phyloP scores from a whole-genome alignment of 192 early-diverging fungal species.

The Linnemannia hyalina region DNA sequence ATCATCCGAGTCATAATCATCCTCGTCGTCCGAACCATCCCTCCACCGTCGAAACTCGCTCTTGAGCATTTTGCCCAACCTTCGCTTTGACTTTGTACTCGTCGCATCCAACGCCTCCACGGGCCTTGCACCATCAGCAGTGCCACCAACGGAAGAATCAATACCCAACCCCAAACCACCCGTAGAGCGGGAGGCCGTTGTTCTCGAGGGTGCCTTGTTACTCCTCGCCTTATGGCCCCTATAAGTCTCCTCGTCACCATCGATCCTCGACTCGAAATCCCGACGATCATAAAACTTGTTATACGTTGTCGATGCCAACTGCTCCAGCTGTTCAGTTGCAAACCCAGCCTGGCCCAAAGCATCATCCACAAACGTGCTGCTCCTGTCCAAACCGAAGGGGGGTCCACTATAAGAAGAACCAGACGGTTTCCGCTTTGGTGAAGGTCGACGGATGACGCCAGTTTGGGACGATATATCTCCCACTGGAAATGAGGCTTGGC shows the following conservation, averaged over 20 bases:
- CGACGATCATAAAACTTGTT: conserved; percentile 54
- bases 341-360: conserved; percentile 42
- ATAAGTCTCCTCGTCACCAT: conserved; percentile 7
- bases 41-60: not conserved
- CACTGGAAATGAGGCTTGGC: not conserved
- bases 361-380: conserved; percentile 38
- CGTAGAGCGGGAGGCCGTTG: not conserved
- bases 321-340: conserved; percentile 11
- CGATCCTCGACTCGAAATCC: conserved; percentile 46
- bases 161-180: not conserved
- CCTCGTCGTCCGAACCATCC: not conserved
- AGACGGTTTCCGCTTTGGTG: not conserved
- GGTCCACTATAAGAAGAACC: not conserved
- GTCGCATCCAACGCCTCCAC: not conserved
- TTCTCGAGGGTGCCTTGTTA: not conserved
- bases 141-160: not conserved
- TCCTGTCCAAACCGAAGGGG: conserved; percentile 7
- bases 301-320: not conserved
- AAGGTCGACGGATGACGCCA: not conserved
- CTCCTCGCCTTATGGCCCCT: not conserved
- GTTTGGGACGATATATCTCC: not conserved
- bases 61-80: not conserved
- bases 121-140: not conserved
- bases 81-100: not conserved
- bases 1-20: conserved; percentile 15